These are phyloP conservation scores for Saccharomyces mikatae DNA, from an alignment of 805 yeast genomes.

Conservation along the genomic window DNA sequence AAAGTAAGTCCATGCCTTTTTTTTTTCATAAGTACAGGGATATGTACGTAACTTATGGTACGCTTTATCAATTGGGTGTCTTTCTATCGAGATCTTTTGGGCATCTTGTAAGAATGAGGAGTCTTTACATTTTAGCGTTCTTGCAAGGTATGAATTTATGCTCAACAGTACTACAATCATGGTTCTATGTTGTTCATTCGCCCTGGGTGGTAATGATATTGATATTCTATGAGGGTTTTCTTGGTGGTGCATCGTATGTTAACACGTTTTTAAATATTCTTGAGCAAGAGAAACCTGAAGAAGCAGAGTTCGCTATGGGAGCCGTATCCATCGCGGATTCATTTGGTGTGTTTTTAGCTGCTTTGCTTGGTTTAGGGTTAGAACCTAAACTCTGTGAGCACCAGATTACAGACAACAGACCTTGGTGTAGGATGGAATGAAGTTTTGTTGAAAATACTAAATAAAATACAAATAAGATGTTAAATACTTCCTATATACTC, in stretches of 20 bases:
- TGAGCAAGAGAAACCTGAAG: constrained; percentile 42
- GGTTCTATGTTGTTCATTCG: constrained; percentile 46
- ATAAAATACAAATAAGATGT: neutral
- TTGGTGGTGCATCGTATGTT: constrained; percentile 87
- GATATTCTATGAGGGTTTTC: constrained; percentile 77
- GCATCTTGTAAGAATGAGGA: constrained; percentile 48
- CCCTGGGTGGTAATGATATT: constrained; percentile 56
- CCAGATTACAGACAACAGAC: constrained; percentile 66
- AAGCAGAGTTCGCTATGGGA: constrained; percentile 75
- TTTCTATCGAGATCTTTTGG: constrained; percentile 85
- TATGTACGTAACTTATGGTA: constrained; percentile 84
- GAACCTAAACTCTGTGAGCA: constrained; percentile 65
- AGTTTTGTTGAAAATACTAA: neutral
- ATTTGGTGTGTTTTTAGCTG: constrained; percentile 78
- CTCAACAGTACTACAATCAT: constrained; percentile 55
- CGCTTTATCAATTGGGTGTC: constrained; percentile 86
- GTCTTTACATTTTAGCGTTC: constrained; percentile 52
- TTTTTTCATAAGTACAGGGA: constrained; percentile 73
- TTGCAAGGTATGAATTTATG: constrained; percentile 61
- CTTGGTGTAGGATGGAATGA: constrained; percentile 58
- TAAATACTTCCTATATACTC: constrained; percentile 7
- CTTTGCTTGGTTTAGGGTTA: constrained; percentile 60
- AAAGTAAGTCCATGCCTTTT: constrained; percentile 29
- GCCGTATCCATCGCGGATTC: constrained; percentile 79
- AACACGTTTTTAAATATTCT: constrained; percentile 77